Conservation (phyloP, 2,329 filamentous ascomycete genomes). For the Pseudogymnoascus sp. region DNA sequence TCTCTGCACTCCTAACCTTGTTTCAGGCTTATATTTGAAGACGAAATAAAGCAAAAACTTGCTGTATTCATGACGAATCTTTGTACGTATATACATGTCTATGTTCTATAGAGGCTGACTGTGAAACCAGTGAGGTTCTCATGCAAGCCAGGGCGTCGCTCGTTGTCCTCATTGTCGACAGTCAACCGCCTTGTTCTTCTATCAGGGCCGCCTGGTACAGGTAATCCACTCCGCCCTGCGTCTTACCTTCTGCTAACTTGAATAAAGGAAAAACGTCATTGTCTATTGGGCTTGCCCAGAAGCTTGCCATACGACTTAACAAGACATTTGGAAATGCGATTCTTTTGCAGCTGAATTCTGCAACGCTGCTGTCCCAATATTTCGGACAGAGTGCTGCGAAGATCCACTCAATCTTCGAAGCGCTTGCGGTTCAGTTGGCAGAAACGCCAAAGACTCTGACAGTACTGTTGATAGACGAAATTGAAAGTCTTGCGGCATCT, state of each 20-base stretch:
- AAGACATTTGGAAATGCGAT: slow-evolving; percentile 28
- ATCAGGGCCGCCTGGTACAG: slow-evolving; percentile 80
- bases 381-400: slow-evolving; percentile 40
- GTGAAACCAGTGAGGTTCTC: slow-evolving; percentile 18
- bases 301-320: slow-evolving; percentile 38
- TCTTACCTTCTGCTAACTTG: not conserved
- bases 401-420: slow-evolving; percentile 35
- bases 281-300: slow-evolving; percentile 83
- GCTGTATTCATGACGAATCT: slow-evolving; percentile 24
- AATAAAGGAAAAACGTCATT: slow-evolving; percentile 65
- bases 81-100: slow-evolving; percentile 12
- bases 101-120: not conserved
- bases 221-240: slow-evolving; percentile 26
- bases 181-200: slow-evolving; percentile 85
- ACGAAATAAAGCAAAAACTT: slow-evolving; percentile 22
- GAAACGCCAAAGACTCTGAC: slow-evolving; percentile 19
- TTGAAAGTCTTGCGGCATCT: slow-evolving; percentile 26
- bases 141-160: not conserved
- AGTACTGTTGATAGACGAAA: slow-evolving; percentile 28
- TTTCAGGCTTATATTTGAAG: slow-evolving; percentile 24
- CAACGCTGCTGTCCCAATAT: slow-evolving; percentile 37
- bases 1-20: not conserved
- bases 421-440: slow-evolving; percentile 26
- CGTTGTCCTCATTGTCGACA: slow-evolving; percentile 62
- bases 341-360: slow-evolving; percentile 38